These are phyloP conservation scores for Hippophae rhamnoides DNA, from an alignment of 306 rosid genomes.

Conservation along the genomic window DNA sequence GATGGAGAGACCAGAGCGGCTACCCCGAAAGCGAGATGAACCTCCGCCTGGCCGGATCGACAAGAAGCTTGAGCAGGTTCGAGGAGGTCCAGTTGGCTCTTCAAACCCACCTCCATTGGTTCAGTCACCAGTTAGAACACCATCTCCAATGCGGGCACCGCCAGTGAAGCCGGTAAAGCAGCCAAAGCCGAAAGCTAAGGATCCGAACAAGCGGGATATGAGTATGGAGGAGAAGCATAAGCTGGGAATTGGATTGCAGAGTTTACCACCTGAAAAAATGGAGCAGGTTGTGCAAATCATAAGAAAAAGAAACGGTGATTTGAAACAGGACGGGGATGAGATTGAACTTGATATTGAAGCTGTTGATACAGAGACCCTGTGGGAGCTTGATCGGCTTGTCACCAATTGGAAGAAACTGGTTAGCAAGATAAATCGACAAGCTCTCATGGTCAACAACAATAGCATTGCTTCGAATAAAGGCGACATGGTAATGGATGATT, in stretches of 20 bases:
- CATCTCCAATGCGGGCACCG: slow-evolving; percentile 48
- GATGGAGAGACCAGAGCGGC: slow-evolving; percentile 37
- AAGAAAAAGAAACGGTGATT: slow-evolving; percentile 76
- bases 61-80: slow-evolving; percentile 21
- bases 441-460: slow-evolving; percentile 42
- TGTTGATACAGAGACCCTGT: slow-evolving; percentile 80
- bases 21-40: slow-evolving; percentile 19
- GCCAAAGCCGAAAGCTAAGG: slow-evolving; percentile 94
- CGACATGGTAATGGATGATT: slow-evolving; percentile 42
- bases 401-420: slow-evolving; percentile 86
- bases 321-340: slow-evolving; percentile 96
- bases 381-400: slow-evolving; percentile 94
- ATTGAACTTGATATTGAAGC: slow-evolving; percentile 97
- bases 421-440: slow-evolving; percentile 87
- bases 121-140: slow-evolving; percentile 60
- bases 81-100: slow-evolving; percentile 31
- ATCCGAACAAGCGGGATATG: slow-evolving; percentile 90
- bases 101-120: slow-evolving; percentile 34
- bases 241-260: slow-evolving; percentile 79
- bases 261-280: slow-evolving; percentile 87
- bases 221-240: slow-evolving; percentile 83
- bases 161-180: slow-evolving; percentile 70
- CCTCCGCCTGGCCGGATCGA: slow-evolving; percentile 9
- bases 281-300: slow-evolving; percentile 91
- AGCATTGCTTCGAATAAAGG: slow-evolving; percentile 22